A percentile compares a stretch with the other conserved stretches of the same genome.
Evolutionary conservation across 202 grass and related monocot genomes (phyloP).

Genomic region (Hordeum pubiflorum): DNA sequence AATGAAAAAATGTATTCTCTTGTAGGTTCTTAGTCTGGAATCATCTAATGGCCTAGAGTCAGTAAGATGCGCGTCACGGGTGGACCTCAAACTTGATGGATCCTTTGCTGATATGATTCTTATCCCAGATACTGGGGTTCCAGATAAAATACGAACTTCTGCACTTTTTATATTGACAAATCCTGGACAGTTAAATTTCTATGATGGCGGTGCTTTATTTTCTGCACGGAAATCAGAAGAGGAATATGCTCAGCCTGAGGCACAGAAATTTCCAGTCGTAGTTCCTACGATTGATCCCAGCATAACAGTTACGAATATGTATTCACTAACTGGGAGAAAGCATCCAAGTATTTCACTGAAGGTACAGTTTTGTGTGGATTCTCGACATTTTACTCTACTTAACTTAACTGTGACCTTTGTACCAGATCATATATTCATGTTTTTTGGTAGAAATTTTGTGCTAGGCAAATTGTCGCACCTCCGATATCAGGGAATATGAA

Average conservation of each 20-base stretch:
- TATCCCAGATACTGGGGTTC: slow-evolving; percentile 55
- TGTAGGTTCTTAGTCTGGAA: slow-evolving; percentile 86
- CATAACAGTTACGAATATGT: slow-evolving; percentile 68
- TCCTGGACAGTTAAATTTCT: slow-evolving; percentile 84
- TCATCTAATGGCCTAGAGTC: slow-evolving; percentile 59
- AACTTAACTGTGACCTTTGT: neutral
- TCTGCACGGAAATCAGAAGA: slow-evolving; percentile 54
- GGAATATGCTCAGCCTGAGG: slow-evolving; percentile 37
- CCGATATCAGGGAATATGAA: slow-evolving; percentile 52
- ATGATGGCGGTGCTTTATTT: slow-evolving; percentile 67
- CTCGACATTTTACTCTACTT: slow-evolving; percentile 7
- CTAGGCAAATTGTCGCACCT: slow-evolving; percentile 26
- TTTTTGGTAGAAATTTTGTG: slow-evolving; percentile 60
- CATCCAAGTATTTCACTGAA: slow-evolving; percentile 57
- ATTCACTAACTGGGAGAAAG: slow-evolving; percentile 31
- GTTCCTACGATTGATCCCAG: slow-evolving; percentile 78
- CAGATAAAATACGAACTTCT: slow-evolving; percentile 50
- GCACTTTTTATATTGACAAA: slow-evolving; percentile 91
- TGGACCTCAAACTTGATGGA: slow-evolving; percentile 79
- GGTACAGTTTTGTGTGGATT: slow-evolving; percentile 40
- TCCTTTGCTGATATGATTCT: slow-evolving; percentile 99
- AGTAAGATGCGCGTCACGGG: slow-evolving; percentile 54
- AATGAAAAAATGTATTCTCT: slow-evolving; percentile 12
- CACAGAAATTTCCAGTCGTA: slow-evolving; percentile 68
- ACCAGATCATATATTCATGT: neutral